Conservation (phyloP, 2,329 filamentous ascomycete genomes). For the Coniochaeta sp. region DNA sequence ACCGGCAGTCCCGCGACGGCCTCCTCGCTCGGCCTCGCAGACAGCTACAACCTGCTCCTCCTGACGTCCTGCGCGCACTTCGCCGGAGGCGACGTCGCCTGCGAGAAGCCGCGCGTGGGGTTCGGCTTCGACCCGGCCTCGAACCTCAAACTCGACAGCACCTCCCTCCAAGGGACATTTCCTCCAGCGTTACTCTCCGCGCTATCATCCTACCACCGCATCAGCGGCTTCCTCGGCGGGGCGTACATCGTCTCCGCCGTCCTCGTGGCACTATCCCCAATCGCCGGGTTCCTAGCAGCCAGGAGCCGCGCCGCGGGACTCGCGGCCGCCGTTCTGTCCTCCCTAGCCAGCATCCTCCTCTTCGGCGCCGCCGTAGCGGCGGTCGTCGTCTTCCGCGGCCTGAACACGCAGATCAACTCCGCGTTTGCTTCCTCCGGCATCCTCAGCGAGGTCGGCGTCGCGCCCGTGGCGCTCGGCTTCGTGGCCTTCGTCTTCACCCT, state of each 20-base stretch:
- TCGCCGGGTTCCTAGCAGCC: conserved; percentile 13
- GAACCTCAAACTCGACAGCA: conserved; percentile 21
- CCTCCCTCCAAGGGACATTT: conserved; percentile 13
- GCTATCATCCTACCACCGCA: conserved; percentile 17
- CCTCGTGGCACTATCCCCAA: conserved; percentile 14
- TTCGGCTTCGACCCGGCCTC: conserved; percentile 23
- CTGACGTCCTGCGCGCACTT: conserved; percentile 23
- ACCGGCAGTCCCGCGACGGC: conserved; percentile 21
- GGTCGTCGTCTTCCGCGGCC: conserved; percentile 16
- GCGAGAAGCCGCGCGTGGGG: conserved; percentile 19
- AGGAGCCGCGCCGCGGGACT: conserved; percentile 6
- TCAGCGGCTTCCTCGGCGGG: conserved; percentile 19
- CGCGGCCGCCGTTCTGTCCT: conserved; percentile 12
- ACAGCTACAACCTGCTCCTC: conserved; percentile 23
- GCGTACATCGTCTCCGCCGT: conserved; percentile 21
- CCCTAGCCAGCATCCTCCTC: conserved; percentile 17
- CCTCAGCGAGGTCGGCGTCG: conserved; percentile 11
- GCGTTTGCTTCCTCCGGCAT: conserved; percentile 18
- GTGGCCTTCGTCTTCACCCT: conserved; percentile 17
- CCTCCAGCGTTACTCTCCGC: conserved; percentile 15
- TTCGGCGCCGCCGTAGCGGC: conserved; percentile 18
- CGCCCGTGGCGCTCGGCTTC: conserved; percentile 20
- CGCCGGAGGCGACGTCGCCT: conserved; percentile 15
- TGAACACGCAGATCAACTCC: conserved; percentile 19
- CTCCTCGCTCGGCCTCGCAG: conserved; percentile 19